These are phyloP conservation scores for Xylaria cubensis DNA, from an alignment of 495 filamentous ascomycete genomes.

Conservation along the genomic window DNA sequence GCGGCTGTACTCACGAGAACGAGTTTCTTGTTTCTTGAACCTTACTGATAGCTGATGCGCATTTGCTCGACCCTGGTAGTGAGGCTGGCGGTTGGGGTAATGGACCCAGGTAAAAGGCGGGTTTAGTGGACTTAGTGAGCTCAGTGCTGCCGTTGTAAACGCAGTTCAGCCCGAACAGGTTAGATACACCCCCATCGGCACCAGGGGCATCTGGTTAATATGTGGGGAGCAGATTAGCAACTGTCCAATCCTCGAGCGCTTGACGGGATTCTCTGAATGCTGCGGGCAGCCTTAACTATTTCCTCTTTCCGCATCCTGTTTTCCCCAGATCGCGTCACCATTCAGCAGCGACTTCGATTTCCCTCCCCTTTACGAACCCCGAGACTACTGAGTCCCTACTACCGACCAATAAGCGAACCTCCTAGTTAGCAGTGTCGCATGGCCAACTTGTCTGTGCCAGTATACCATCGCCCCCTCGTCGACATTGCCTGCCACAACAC, in stretches of 20 bases:
- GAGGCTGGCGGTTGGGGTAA: neutral
- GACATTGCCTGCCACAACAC: neutral
- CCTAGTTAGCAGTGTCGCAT: neutral
- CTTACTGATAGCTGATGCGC: neutral
- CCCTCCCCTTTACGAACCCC: neutral
- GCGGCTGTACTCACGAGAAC: neutral
- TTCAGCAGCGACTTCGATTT: neutral
- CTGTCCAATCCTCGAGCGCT: slow-evolving; percentile 20
- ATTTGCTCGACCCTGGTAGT: slow-evolving; percentile 5
- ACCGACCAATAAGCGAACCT: neutral
- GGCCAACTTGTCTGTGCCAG: neutral
- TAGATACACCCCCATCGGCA: neutral
- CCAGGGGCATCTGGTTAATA: slow-evolving; percentile 21
- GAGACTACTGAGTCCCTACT: neutral
- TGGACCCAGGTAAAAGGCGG: neutral
- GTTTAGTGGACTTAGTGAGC: neutral
- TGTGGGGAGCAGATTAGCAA: slow-evolving; percentile 9
- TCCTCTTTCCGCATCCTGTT: slow-evolving; percentile 18
- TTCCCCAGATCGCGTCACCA: slow-evolving; percentile 11
- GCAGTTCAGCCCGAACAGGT: neutral
- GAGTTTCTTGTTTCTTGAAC: neutral
- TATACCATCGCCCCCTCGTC: slow-evolving; percentile 5
- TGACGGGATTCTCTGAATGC: slow-evolving; percentile 11
- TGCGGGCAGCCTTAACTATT: slow-evolving; percentile 22
- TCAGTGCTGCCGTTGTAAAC: neutral